Conservation (phyloP, 306 rosid species). For the Malus orientalis region DNA sequence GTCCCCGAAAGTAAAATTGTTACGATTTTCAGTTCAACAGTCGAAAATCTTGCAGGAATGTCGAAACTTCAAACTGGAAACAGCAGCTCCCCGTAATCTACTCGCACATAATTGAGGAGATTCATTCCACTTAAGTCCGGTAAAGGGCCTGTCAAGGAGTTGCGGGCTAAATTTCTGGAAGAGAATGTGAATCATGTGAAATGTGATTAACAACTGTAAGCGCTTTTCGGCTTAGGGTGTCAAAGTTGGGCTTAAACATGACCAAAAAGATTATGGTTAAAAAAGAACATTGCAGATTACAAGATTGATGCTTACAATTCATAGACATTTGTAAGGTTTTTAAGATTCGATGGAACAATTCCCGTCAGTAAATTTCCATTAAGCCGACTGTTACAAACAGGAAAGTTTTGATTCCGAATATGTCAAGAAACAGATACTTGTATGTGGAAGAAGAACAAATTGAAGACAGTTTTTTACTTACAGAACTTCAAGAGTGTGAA, state of each 20-base stretch:
- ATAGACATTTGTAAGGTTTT: constrained; percentile 50
- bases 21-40: not conserved
- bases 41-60: constrained; percentile 3
- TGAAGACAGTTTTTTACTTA: constrained; percentile 39
- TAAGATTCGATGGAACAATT: constrained; percentile 62
- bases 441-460: not conserved
- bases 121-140: constrained; percentile 65
- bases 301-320: constrained; percentile 57
- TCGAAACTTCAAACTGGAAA: not conserved
- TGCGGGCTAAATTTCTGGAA: constrained; percentile 67
- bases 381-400: constrained; percentile 56
- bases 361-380: constrained; percentile 62
- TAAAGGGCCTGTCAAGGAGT: constrained; percentile 54
- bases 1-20: constrained; percentile 43
- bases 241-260: too few relatives aligned
- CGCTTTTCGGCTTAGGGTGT: too few relatives aligned
- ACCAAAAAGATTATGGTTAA: not conserved
- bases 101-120: constrained; percentile 66
- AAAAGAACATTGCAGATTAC: not conserved
- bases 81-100: not conserved
- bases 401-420: not conserved
- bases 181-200: not conserved
- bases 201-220: not conserved
- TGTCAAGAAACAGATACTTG: not conserved
- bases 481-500: constrained; percentile 79